These are phyloP conservation scores for Zygosaccharomyces sapae DNA, from an alignment of 1,139 yeast species.

Conservation along the genomic window DNA sequence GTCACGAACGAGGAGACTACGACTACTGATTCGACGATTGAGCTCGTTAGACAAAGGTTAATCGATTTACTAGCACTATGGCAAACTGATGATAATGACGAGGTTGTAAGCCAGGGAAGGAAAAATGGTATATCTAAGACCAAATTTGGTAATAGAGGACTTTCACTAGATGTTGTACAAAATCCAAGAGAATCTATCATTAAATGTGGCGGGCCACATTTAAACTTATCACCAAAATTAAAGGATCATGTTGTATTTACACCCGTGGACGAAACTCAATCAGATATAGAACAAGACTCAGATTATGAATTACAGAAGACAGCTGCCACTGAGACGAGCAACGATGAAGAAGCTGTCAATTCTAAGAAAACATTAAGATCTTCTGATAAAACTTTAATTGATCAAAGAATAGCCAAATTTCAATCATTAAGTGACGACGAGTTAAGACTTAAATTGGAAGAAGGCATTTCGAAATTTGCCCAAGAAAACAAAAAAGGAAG, in stretches of 20 bases:
- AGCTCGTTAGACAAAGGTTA: slow-evolving; percentile 8
- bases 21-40: slow-evolving; percentile 6
- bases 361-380: not conserved
- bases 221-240: slow-evolving; percentile 8
- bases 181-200: slow-evolving; percentile 6
- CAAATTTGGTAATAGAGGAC: slow-evolving; percentile 16
- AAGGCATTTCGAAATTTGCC: slow-evolving; percentile 29
- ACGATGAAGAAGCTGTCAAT: slow-evolving; percentile 4
- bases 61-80: slow-evolving; percentile 13
- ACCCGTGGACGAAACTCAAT: slow-evolving; percentile 18
- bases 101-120: not conserved
- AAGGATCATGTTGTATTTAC: slow-evolving; percentile 20
- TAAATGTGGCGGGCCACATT: slow-evolving; percentile 5
- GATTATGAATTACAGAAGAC: slow-evolving; percentile 5
- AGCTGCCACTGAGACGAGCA: not conserved
- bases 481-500: slow-evolving; percentile 30
- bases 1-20: slow-evolving; percentile 7
- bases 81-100: slow-evolving; percentile 5
- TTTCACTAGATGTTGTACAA: slow-evolving; percentile 19
- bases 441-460: slow-evolving; percentile 27
- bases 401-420: slow-evolving; percentile 10
- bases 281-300: slow-evolving; percentile 16
- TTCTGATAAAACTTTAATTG: not conserved
- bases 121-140: slow-evolving; percentile 1
- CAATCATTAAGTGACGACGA: slow-evolving; percentile 31